A percentile compares a stretch with the other conserved stretches of the same genome.
These are phyloP conservation scores for Zygotorulaspora danielsina DNA, from an alignment of 805 yeast genomes.

Conservation along the genomic window DNA sequence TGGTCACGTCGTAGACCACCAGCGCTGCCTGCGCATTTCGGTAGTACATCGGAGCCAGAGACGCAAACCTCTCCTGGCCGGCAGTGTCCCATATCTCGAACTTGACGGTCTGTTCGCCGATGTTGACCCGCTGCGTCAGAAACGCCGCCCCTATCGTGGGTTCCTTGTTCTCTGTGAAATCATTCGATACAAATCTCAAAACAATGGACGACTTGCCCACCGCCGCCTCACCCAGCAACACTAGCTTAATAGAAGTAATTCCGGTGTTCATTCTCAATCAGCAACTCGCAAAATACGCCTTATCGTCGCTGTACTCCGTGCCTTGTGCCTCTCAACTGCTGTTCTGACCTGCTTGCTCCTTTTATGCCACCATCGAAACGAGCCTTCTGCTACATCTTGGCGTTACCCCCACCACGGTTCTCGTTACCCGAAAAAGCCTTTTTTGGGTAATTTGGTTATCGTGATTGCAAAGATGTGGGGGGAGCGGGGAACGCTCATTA, in stretches of 20 bases:
- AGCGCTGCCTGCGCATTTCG: constrained; percentile 96
- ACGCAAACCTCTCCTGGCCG: constrained; percentile 95
- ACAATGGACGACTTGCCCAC: constrained; percentile 95
- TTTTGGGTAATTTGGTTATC: too few relatives aligned
- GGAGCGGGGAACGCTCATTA: too few relatives aligned
- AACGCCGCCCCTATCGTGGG: constrained; percentile 99
- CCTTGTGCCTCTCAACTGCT: too few relatives aligned
- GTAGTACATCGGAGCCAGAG: constrained; percentile 95
- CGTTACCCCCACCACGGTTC: too few relatives aligned
- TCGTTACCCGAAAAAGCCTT: too few relatives aligned
- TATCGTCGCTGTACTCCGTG: too few relatives aligned
- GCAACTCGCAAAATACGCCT: too few relatives aligned
- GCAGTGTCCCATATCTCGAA: constrained; percentile 97
- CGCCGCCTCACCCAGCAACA: constrained; percentile 93
- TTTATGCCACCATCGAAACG: too few relatives aligned
- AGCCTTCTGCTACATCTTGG: too few relatives aligned
- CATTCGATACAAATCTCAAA: constrained; percentile 86
- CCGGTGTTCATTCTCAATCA: constrained; percentile 28
- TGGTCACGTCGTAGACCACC: constrained; percentile 92
- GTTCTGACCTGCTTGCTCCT: too few relatives aligned
- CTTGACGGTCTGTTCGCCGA: constrained; percentile 81
- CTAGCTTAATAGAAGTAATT: constrained; percentile 63
- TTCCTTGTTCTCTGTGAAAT: constrained; percentile 94
- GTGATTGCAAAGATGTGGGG: too few relatives aligned
- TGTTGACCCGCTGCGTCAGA: constrained; percentile 85